Evolutionary conservation across 163 green algal genomes (phyloP), one percentile per base, ranked within the genome.

Genomic region (Coccomyxa subellipsoidea): DNA sequence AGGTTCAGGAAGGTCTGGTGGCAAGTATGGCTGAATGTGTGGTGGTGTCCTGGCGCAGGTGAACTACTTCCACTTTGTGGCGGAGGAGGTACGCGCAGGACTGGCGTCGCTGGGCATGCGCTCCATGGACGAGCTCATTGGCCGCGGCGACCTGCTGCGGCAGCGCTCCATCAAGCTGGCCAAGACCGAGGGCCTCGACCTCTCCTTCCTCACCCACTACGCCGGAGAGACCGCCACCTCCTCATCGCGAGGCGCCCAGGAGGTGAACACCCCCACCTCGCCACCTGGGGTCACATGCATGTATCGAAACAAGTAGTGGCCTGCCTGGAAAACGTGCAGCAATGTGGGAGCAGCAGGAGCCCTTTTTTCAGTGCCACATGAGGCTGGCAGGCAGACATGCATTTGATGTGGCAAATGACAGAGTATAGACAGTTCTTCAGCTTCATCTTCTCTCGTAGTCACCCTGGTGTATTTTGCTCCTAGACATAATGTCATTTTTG

Each of bases 1-100:
- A 76, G 69, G 69, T 25, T 2, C 6, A 36, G 5, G 23, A 2
- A 59, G 21, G 2, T 54, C 23, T 59, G 15, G 23, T 54, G 47
- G 47, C 47, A 12, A 59, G 47, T 18, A 59, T 59, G 4, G 47
- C 21, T 12, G 47, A 7, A 8, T 12, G 47, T 27, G 40, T 27
- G 47, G 1, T 6, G 47, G 23, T 59, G 4, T 18, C 23, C 15
- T 59, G 3, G 47, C 47, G 69, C 77, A 87, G 84, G 97, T 99
- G 80, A 98, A 99, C 93, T 99, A 95, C 93, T 99, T 99, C 92
- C 87, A 95, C 81, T 98, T 97, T 84, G 92, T 98, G 72, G 95
- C 95, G 6, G 93, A 98, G 89, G 95, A 98, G 93, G 84, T 96
- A 71, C 88, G 94, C 2, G 83, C 81, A 9, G 90, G 86, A 7